These are phyloP conservation scores for Rhizophora mangle DNA, from an alignment of 345 rosid genomes.

Conservation along the genomic window DNA sequence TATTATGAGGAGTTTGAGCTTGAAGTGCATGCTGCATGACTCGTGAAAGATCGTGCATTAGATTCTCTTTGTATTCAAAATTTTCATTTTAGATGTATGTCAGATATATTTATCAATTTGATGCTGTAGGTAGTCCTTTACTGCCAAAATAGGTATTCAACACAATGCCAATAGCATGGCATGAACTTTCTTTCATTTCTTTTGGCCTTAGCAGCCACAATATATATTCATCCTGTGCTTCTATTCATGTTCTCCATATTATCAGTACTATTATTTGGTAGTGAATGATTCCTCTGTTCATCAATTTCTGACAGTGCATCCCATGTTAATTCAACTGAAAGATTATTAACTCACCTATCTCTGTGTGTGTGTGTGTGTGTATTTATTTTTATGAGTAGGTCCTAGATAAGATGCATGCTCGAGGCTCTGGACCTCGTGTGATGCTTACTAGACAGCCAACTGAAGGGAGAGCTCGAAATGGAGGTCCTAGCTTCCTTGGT, in stretches of 20 bases:
- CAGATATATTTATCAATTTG: not conserved
- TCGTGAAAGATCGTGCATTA: not conserved
- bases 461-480: slow-evolving; percentile 96
- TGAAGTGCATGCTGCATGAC: not conserved
- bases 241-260: not conserved
- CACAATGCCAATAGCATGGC: not conserved
- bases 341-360: not conserved
- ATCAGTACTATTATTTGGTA: not conserved
- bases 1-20: not conserved
- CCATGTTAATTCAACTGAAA: not conserved
- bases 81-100: slow-evolving; percentile 1
- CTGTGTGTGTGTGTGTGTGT: not conserved
- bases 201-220: not conserved
- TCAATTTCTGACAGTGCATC: not conserved
- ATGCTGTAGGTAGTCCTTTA: not conserved
- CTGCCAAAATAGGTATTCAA: not conserved
- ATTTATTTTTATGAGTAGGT: slow-evolving; percentile 42
- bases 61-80: not conserved
- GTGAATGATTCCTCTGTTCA: not conserved
- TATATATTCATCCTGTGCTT: too few species aligned
- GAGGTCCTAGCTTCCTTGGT: slow-evolving; percentile 49
- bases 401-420: slow-evolving; percentile 90
- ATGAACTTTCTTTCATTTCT: not conserved
- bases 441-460: slow-evolving; percentile 94
- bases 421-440: slow-evolving; percentile 88